Percentiles rank a stretch among this genome's conserved stretches.
Evolutionary conservation across 768 basidiomycete species (phyloP).

Genomic region (Scleroderma citrinum): DNA sequence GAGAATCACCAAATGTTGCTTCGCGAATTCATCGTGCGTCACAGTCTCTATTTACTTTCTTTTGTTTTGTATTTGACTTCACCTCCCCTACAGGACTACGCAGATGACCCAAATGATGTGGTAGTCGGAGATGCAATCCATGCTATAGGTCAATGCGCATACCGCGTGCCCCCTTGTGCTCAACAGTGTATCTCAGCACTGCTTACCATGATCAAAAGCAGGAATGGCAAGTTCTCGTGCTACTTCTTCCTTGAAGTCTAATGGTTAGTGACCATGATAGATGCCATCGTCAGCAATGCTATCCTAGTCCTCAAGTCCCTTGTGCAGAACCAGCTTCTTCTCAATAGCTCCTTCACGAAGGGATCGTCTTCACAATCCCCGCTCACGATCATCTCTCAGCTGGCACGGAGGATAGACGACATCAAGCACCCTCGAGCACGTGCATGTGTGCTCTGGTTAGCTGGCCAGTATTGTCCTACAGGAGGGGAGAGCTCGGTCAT

Average conservation of each 20-base stretch:
- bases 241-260: neutral
- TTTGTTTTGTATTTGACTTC: too few relatives aligned
- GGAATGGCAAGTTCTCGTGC: conserved; percentile 47
- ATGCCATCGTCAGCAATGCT: conserved; percentile 69
- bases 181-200: conserved; percentile 71
- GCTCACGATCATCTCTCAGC: conserved; percentile 64
- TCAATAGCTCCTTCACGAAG: conserved; percentile 26
- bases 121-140: conserved; percentile 69
- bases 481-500: conserved; percentile 31
- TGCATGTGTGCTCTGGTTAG: conserved; percentile 89
- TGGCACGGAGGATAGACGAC: conserved; percentile 73
- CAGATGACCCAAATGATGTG: conserved; percentile 67
- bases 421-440: conserved; percentile 76
- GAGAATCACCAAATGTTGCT: conserved; percentile 70
- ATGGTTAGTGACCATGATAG: conserved; percentile 32
- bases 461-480: conserved; percentile 74
- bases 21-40: conserved; percentile 77
- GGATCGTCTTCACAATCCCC: conserved; percentile 34
- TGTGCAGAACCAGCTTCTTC: conserved; percentile 60
- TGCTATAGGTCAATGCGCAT: conserved; percentile 75
- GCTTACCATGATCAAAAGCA: conserved; percentile 73
- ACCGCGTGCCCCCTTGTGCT: conserved; percentile 58
- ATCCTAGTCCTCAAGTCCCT: conserved; percentile 83
- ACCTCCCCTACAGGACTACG: conserved; percentile 55
- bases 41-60: neutral